Base-by-base conservation (phyloP, 2,329 filamentous ascomycete species). In the Diaporthe capsici region DNA sequence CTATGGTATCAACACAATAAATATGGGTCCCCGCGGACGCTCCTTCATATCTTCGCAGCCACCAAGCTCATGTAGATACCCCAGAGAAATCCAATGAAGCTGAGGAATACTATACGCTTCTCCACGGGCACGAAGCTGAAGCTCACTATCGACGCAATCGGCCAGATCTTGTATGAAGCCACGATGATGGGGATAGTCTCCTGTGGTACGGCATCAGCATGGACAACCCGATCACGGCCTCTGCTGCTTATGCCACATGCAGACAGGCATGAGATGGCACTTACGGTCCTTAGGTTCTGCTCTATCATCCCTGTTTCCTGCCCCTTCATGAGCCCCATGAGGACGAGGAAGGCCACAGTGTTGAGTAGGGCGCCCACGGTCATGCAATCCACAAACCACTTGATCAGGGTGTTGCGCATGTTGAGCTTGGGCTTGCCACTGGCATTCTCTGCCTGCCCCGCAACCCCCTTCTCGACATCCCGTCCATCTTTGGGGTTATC, bases 301-400 rank as follows among this genome's bases (percentile, higher is more conserved):
- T 77, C 80, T 49, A 88, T 87, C 71, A 84, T 81, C 20, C 76
- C 79, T 8, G 76, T 49, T 0, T 79, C 75, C 76, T 87, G 86
- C 4, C 84, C 80, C 79, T 88, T 88, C 67, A 88, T 78, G 9
- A 86, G 72, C 12, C 87, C 87, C 86, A 88, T 88, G 15, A 88
- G 81, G n/a, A 86, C 28, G 57, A 87, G 81, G 77, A 88, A 88
- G 44, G 85, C 85, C 49, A 85, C 79, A 2, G 85, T 88, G 79
- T 88, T 88, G 80, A 87, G 80, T 53, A 88, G 82, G 3, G 86
- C 86, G 44, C 87, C 87, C 8, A 86, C 80, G 20, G 85, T 86
- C 78, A 88, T 87, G 78, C 87, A 88, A 76, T 89, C 87, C 31
- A 88, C 82, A 77, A 89, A 88, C 86, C 86, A 88, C 80, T 89